Evolutionary conservation across 768 basidiomycete genomes (phyloP).

Genomic region (Polyporus arcularius): DNA sequence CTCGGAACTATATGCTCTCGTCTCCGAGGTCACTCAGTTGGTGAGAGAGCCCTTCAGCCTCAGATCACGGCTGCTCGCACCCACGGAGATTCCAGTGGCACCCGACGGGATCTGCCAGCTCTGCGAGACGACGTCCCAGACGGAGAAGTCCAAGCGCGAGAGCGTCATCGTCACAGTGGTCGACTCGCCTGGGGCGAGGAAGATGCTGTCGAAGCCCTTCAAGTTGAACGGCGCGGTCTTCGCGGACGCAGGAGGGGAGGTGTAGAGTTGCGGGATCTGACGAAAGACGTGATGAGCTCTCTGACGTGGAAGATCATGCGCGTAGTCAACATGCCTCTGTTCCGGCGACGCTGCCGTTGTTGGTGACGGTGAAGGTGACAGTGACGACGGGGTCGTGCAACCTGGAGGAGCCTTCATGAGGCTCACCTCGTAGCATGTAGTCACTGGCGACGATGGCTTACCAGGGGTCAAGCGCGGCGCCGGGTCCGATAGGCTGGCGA

Average conservation of each 20-base stretch:
- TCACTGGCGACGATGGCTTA: slow-evolving; percentile 3
- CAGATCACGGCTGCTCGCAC: slow-evolving; percentile 37
- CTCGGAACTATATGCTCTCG: neutral
- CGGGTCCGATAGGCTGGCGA: slow-evolving; percentile 14
- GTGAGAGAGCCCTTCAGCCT: slow-evolving; percentile 47
- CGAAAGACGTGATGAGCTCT: slow-evolving; percentile 13
- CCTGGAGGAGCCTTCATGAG: slow-evolving; percentile 5
- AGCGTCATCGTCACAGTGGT: slow-evolving; percentile 48
- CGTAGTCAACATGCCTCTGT: slow-evolving; percentile 22
- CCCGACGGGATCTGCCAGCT: slow-evolving; percentile 58
- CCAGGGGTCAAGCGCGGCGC: slow-evolving; percentile 22
- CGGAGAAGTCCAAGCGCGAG: slow-evolving; percentile 51
- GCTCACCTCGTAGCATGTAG: slow-evolving; percentile 21
- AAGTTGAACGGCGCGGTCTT: slow-evolving; percentile 36
- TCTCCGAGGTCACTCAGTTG: slow-evolving; percentile 7
- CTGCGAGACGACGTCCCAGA: slow-evolving; percentile 56
- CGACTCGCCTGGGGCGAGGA: slow-evolving; percentile 44
- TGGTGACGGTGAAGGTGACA: slow-evolving; percentile 37
- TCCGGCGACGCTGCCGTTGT: slow-evolving; percentile 37
- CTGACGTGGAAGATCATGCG: neutral
- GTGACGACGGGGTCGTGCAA: slow-evolving; percentile 32
- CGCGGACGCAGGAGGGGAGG: slow-evolving; percentile 50
- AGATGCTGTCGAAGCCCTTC: slow-evolving; percentile 37
- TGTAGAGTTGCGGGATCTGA: slow-evolving; percentile 71
- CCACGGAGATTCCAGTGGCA: slow-evolving; percentile 35